Evolutionary conservation across 78 protist species (phyloP).

Genomic region (Cyanophora paradoxa): DNA sequence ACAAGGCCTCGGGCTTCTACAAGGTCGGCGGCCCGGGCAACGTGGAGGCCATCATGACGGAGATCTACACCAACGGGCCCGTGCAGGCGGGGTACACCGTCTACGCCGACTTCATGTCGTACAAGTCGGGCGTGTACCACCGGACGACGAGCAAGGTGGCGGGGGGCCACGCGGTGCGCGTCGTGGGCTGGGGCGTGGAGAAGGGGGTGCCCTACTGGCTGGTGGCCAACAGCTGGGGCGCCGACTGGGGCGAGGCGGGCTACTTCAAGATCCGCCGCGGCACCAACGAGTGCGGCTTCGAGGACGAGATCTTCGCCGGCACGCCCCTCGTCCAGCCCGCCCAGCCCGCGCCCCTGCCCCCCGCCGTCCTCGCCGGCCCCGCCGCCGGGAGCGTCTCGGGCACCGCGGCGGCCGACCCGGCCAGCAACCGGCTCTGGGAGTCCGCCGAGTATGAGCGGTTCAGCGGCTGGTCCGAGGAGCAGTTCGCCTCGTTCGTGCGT

Average conservation of each 20-base stretch:
- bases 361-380: too few species aligned
- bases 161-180: constrained; percentile 64
- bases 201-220: constrained; percentile 28
- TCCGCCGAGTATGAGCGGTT: too few species aligned
- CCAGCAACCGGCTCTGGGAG: too few species aligned
- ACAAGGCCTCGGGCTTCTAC: constrained; percentile 11
- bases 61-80: constrained; percentile 45
- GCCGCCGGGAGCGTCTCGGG: too few species aligned
- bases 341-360: too few species aligned
- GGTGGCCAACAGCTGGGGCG: constrained; percentile 44
- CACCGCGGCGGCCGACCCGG: too few species aligned
- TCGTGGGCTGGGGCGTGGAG: constrained; percentile 61
- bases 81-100: constrained; percentile 38
- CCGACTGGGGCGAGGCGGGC: constrained; percentile 58
- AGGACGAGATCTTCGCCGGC: constrained; percentile 16
- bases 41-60: constrained; percentile 3
- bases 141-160: constrained; percentile 23
- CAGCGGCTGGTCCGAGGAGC: too few species aligned
- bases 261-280: constrained; percentile 56
- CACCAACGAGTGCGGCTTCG: constrained; percentile 69
- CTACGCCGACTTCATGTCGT: constrained; percentile 48
- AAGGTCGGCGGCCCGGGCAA: neutral
- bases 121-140: constrained; percentile 62
- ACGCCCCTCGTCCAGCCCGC: neutral
- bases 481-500: too few species aligned